A percentile compares a stretch with the other conserved stretches of the same genome.
Conservation (phyloP, 345 rosid genomes). For the Eucalyptus marginata region DNA sequence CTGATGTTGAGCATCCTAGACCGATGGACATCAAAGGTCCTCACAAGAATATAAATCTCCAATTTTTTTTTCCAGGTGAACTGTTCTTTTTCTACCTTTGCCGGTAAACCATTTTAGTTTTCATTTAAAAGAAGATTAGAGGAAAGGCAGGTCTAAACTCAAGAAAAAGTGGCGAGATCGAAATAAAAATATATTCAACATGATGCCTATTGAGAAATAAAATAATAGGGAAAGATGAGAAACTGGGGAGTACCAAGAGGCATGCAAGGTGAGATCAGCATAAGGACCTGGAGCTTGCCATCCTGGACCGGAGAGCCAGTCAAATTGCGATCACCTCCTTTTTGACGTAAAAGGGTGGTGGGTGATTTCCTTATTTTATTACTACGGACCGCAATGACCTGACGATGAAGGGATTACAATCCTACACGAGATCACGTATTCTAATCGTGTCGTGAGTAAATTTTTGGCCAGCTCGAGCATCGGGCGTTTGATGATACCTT, state of each 20-base stretch:
- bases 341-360: neutral
- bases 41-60: neutral
- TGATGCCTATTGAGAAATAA: neutral
- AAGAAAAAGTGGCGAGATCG: neutral
- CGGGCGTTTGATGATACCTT: neutral
- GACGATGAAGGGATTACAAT: neutral
- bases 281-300: neutral
- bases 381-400: neutral
- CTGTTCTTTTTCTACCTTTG: neutral
- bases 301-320: neutral
- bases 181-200: neutral
- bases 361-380: neutral
- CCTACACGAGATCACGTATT: neutral
- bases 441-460: neutral
- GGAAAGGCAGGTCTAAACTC: neutral
- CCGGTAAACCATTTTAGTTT: neutral
- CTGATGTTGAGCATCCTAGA: neutral
- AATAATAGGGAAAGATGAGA: neutral
- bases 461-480: neutral
- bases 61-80: neutral
- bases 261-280: neutral
- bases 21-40: neutral
- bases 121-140: neutral
- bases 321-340: neutral
- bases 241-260: neutral